Percentiles rank a stretch among this genome's conserved stretches.
Conservation (phyloP, 1,284 basidiomycete species). For the Ceratorhiza oryzae-sativae region DNA sequence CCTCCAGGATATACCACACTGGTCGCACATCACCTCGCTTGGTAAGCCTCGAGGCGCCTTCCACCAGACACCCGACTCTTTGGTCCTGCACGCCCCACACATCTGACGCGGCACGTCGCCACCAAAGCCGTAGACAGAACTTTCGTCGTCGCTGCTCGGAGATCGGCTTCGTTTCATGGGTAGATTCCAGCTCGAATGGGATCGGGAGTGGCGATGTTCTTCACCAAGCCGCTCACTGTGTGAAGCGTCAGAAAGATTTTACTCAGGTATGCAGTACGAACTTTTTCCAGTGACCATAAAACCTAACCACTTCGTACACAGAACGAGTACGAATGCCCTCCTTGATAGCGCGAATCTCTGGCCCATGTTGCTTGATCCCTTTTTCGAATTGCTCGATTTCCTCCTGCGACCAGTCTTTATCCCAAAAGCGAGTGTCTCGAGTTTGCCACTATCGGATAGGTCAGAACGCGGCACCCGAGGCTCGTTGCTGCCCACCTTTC, state of each 20-base stretch:
- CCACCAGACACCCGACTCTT: constrained; percentile 82
- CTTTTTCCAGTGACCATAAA: constrained; percentile 89
- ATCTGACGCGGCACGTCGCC: constrained; percentile 51
- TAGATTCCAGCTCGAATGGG: constrained; percentile 34
- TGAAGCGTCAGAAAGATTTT: not conserved
- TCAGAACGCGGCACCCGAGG: not conserved
- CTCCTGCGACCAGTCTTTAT: constrained; percentile 73
- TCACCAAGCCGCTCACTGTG: constrained; percentile 42
- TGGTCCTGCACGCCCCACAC: constrained; percentile 81
- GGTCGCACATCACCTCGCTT: constrained; percentile 76
- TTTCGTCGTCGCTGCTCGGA: constrained; percentile 69
- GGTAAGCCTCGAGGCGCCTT: constrained; percentile 80
- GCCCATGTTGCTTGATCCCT: constrained; percentile 71
- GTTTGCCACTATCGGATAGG: constrained; percentile 68
- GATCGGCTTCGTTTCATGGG: constrained; percentile 51
- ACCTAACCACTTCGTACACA: constrained; percentile 80
- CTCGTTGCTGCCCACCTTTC: constrained; percentile 33
- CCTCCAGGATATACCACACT: constrained; percentile 81
- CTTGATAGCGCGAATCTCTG: constrained; percentile 78
- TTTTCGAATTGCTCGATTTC: constrained; percentile 80
- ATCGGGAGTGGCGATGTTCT: constrained; percentile 40
- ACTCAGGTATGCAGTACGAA: constrained; percentile 47
- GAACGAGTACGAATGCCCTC: constrained; percentile 75
- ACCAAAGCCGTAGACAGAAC: constrained; percentile 58
- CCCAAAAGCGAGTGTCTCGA: constrained; percentile 68